phyloP scores from a whole-genome alignment of 768 basidiomycete genomes.

The Hypsizygus marmoreus region DNA sequence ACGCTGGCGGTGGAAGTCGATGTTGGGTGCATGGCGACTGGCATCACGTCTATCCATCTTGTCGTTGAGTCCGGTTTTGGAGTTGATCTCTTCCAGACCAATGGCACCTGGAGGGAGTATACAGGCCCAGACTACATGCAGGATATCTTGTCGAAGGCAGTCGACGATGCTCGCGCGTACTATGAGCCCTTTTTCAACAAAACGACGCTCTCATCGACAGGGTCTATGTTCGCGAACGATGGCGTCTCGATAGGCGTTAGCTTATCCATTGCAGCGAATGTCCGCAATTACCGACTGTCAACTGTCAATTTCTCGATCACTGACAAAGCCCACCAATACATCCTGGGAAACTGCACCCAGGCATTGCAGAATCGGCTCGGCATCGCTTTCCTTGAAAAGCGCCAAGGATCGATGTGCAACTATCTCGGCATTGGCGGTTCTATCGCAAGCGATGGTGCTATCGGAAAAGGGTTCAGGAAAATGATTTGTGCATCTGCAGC shows the following conservation, averaged over 20 bases:
- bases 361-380: conserved; percentile 9
- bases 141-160: conserved; percentile 17
- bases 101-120: conserved; percentile 16
- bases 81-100: conserved; percentile 5
- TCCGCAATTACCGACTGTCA: conserved; percentile 4
- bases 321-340: neutral
- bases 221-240: conserved; percentile 7
- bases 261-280: conserved; percentile 8
- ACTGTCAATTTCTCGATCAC: neutral
- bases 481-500: conserved; percentile 21
- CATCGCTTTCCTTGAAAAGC: neutral
- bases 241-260: conserved; percentile 3
- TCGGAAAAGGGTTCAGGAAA: neutral
- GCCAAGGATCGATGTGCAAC: conserved; percentile 9
- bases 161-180: conserved; percentile 19
- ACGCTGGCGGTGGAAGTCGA: conserved; percentile 21
- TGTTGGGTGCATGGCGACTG: conserved; percentile 19
- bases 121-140: conserved; percentile 20
- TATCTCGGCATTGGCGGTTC: conserved; percentile 17
- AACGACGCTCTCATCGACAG: conserved; percentile 8
- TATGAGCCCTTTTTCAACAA: conserved; percentile 18
- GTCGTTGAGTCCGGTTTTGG: neutral
- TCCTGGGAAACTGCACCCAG: conserved; percentile 16
- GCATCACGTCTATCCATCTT: neutral
- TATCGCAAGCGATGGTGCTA: conserved; percentile 1